Percentiles rank a stretch among this genome's conserved stretches.
phyloP scores from a whole-genome alignment of 768 basidiomycete species.

The Roridomyces roridus region DNA sequence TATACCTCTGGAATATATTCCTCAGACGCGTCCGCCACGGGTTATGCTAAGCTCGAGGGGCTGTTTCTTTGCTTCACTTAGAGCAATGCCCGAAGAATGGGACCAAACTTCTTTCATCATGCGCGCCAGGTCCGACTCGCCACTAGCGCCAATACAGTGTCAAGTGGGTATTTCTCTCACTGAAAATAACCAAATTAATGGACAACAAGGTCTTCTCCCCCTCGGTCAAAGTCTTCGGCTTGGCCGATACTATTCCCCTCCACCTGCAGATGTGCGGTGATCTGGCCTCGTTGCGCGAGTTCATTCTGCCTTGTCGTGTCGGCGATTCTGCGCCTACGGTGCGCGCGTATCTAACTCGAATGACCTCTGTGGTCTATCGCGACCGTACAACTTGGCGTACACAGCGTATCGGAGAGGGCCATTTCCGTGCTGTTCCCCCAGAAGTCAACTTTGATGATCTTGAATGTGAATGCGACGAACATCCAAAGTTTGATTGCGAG shows the following conservation, averaged over 20 bases:
- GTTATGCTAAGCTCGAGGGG: not conserved
- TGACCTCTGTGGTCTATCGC: not conserved
- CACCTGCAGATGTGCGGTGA: conserved; percentile 9
- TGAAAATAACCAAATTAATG: not conserved
- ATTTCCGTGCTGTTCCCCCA: not conserved
- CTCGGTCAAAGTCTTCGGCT: conserved; percentile 15
- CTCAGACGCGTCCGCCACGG: conserved; percentile 2
- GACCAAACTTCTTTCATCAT: conserved; percentile 4
- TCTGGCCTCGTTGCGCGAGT: not conserved
- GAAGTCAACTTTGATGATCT: not conserved
- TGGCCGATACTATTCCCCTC: conserved; percentile 6
- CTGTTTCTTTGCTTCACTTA: not conserved
- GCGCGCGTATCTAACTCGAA: conserved; percentile 6
- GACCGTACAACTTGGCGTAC: conserved; percentile 5
- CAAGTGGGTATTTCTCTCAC: not conserved
- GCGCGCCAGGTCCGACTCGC: not conserved
- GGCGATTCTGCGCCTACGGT: not conserved
- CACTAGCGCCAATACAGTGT: not conserved
- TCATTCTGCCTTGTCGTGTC: conserved; percentile 7
- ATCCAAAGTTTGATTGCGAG: not conserved
- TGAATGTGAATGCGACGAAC: not conserved
- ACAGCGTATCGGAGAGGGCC: conserved; percentile 8
- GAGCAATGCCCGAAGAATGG: conserved; percentile 11
- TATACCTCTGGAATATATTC: conserved; percentile 7
- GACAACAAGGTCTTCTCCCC: conserved; percentile 17